Conservation (phyloP, 1,284 basidiomycete genomes). For the Pseudozyma hubeiensis region DNA sequence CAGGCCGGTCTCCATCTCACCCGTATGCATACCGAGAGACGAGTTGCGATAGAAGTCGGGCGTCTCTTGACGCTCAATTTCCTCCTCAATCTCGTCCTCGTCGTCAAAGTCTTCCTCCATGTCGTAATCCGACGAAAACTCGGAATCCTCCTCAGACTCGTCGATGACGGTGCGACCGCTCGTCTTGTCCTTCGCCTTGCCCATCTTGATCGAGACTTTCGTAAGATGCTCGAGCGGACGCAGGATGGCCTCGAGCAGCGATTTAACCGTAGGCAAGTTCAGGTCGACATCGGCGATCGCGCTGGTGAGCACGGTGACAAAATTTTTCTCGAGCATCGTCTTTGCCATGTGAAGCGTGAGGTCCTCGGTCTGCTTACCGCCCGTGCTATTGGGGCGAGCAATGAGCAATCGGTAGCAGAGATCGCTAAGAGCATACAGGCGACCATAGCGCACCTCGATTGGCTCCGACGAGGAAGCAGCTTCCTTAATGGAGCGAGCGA, state of each 20-base stretch:
- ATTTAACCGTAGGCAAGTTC: conserved; percentile 91
- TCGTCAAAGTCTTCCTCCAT: conserved; percentile 65
- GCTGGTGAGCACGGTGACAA: conserved; percentile 87
- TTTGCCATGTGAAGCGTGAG: conserved; percentile 91
- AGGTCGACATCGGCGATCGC: conserved; percentile 93
- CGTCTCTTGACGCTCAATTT: conserved; percentile 79
- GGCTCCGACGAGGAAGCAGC: conserved; percentile 75
- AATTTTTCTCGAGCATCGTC: conserved; percentile 98
- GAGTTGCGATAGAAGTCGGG: conserved; percentile 97
- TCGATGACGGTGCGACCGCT: conserved; percentile 29
- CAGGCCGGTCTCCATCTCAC: conserved; percentile 66
- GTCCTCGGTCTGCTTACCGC: conserved; percentile 74
- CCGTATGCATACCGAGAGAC: conserved; percentile 88
- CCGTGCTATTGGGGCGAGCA: conserved; percentile 74
- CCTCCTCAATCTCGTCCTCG: conserved; percentile 73
- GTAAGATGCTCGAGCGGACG: conserved; percentile 92
- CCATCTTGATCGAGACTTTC: conserved; percentile 97
- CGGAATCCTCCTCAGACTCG: conserved; percentile 44
- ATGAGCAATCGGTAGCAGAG: conserved; percentile 88
- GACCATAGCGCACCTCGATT: conserved; percentile 84
- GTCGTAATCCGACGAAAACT: conserved; percentile 46
- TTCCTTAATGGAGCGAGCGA: conserved; percentile 89
- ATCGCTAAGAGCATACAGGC: conserved; percentile 86
- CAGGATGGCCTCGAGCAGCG: conserved; percentile 85
- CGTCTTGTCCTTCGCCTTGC: conserved; percentile 72